Conservation (phyloP, 2,329 filamentous ascomycete species). For the Ceratocystis variospora region DNA sequence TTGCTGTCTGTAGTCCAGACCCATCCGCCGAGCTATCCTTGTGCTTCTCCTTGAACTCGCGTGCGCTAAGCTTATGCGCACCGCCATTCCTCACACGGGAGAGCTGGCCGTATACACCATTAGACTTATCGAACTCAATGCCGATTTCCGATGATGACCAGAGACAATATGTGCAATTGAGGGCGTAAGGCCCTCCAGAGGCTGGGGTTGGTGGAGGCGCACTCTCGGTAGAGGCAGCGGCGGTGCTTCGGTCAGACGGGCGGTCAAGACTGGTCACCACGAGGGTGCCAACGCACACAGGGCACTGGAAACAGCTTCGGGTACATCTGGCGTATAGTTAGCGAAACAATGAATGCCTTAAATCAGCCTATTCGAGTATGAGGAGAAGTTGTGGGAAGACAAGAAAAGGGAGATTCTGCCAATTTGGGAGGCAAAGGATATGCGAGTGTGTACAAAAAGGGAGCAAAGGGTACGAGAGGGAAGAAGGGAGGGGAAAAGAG, state of each 20-base stretch:
- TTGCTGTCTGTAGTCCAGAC: constrained; percentile 31
- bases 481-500: neutral
- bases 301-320: constrained; percentile 90
- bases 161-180: constrained; percentile 80
- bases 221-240: constrained; percentile 33
- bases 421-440: neutral
- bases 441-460: neutral
- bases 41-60: constrained; percentile 39
- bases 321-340: constrained; percentile 50
- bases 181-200: constrained; percentile 49
- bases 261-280: constrained; percentile 58
- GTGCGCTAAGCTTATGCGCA: constrained; percentile 35
- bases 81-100: constrained; percentile 54
- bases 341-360: neutral
- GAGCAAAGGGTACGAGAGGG: neutral
- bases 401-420: neutral
- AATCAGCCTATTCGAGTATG: neutral
- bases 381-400: neutral
- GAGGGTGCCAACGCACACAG: constrained; percentile 62
- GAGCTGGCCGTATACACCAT: constrained; percentile 71
- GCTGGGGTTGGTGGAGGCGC: constrained; percentile 25
- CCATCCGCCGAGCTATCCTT: constrained; percentile 30
- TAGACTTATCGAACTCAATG: constrained; percentile 78
- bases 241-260: constrained; percentile 31
- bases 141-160: constrained; percentile 86